Evolutionary conservation across 257 asterid species (phyloP), one percentile per base, ranked within the genome.

Genomic region (Mitragyna speciosa): DNA sequence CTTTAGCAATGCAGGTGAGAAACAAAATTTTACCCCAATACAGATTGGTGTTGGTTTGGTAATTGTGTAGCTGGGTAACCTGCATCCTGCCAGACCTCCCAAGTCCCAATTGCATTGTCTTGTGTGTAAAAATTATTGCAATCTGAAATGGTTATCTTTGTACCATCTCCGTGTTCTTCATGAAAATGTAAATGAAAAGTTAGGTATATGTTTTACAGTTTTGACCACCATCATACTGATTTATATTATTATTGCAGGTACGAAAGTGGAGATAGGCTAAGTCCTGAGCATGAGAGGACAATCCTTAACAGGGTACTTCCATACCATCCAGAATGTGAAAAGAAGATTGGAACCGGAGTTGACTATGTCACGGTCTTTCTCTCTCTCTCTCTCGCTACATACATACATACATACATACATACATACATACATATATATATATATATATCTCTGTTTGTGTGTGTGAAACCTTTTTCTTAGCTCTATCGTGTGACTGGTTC

Each of bases 231-330:
- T 73, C 61, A 33, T 43, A n/a, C 75, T 28, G 70, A 79, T 51
- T 41, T 64, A 28, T 56, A 49, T 79, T 68, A 52, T 73, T 36
- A 68, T 56, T 83, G 86, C 91, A 96, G 99, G 82, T 96, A 96
- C 66, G 86, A 81, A 85, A 82, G 89, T 81, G 99, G 98, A 73
- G 94, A 90, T 83, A 86, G 89, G 78, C 87, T 94, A 91, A 92
- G 92, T 72, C 92, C 92, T 24, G 95, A 91, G 66, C 98, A 96
- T 78, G 92, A 94, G 89, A 90, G 83, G 82, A 85, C 87, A 76
- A 89, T 96, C 84, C 71, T 92, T 74, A 94, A 91, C 70, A 94
- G 95, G 88, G 78, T 96, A 89, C 98, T 83, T 71, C 95, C 95
- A 24, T 80, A 90, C 86, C 98, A 94, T 89, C 98, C 98, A 1